Base-by-base conservation (phyloP, 2,329 filamentous ascomycete species). In the Penicillium brevicompactum region DNA sequence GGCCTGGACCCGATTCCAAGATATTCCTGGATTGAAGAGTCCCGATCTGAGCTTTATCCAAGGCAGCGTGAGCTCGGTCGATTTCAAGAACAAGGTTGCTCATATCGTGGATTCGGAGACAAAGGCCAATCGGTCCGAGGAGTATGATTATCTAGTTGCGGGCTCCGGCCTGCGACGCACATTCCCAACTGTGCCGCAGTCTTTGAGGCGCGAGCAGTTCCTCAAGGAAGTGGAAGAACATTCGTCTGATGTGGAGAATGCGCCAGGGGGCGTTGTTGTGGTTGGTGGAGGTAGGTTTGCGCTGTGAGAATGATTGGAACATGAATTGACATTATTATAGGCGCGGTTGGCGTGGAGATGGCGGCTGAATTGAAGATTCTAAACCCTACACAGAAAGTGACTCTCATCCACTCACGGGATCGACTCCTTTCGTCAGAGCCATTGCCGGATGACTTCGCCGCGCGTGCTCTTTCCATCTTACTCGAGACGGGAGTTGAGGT, bases 301-400 rank as follows among this genome's bases (percentile, higher is more conserved):
- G 3, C 24, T 41, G 14, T 2, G 14, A n/a, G n/a, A 1, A 27
- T n/a, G 14, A 6, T n/a, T n/a, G n/a, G 11, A n/a, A n/a, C 34
- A 14, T n/a, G 11, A 4, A 4, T n/a, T 37, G 7, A 37, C 34
- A n/a, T 2, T 14, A n/a, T 34, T 4, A 43, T 53, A 84, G 82
- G 88, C 47, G 90, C 90, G 6, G 90, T 92, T 1, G 90, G 90
- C 8, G 86, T 92, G 51, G 90, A 93, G 70, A 91, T 93, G 81
- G 89, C 90, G 0, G 85, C 88, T 1, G 90, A 94, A 74, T 77
- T 92, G 51, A 92, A 92, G 73, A 71, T 83, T 44, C 76, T 86
- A 22, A 81, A 87, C 57, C 89, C 90, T 0, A 66, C 82, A 10
- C 76, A 85, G 51, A 82, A 82, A 40, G 86, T 93, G n/a, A 89